Evolutionary conservation across 2,329 filamentous ascomycete species (phyloP).

Genomic region (Arthrobotrys pseudoclavata): DNA sequence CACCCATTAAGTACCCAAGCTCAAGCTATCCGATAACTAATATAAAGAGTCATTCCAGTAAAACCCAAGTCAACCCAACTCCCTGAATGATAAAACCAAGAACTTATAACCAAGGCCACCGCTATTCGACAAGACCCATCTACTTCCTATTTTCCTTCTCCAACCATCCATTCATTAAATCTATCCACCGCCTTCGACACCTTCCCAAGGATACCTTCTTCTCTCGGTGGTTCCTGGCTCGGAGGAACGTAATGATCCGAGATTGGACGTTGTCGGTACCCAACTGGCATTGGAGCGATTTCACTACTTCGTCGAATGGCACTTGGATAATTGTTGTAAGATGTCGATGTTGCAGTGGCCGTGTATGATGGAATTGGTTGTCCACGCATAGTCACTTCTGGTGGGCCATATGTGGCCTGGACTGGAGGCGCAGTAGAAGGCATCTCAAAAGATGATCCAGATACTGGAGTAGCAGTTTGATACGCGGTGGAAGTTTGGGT

Average conservation of each 20-base stretch:
- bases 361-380: slow-evolving; percentile 46
- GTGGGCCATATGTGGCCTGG: slow-evolving; percentile 45
- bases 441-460: slow-evolving; percentile 50
- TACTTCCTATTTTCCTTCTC: slow-evolving; percentile 26
- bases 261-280: slow-evolving; percentile 46
- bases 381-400: slow-evolving; percentile 39
- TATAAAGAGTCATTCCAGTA: not conserved
- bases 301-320: slow-evolving; percentile 40
- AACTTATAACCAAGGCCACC: not conserved
- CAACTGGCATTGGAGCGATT: slow-evolving; percentile 38
- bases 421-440: slow-evolving; percentile 43
- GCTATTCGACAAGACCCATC: not conserved
- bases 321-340: slow-evolving; percentile 39
- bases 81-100: not conserved
- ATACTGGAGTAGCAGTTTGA: slow-evolving; percentile 25
- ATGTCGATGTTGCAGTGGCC: slow-evolving; percentile 36
- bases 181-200: slow-evolving; percentile 48
- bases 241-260: slow-evolving; percentile 5
- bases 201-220: slow-evolving; percentile 42
- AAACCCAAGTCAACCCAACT: not conserved
- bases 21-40: not conserved
- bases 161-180: slow-evolving; percentile 60
- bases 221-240: slow-evolving; percentile 19
- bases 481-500: slow-evolving; percentile 25
- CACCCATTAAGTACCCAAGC: not conserved